Evolutionary conservation across 495 filamentous ascomycete genomes (phyloP).

Genomic region (Xylaria cubensis): DNA sequence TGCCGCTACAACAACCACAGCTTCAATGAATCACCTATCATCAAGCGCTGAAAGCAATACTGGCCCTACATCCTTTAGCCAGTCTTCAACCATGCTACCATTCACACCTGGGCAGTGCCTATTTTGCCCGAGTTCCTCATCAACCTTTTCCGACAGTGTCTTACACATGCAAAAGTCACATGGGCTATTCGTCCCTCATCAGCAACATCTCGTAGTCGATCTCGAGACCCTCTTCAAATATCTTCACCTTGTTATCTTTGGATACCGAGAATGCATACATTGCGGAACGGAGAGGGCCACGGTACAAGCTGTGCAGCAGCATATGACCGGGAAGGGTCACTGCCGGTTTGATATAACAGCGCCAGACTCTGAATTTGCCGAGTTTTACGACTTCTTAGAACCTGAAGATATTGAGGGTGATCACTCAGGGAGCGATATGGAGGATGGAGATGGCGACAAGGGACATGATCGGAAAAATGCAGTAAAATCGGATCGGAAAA

Average conservation of each 20-base stretch:
- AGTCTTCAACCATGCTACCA: not conserved
- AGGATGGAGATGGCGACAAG: slow-evolving; percentile 11
- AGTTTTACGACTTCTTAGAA: slow-evolving; percentile 39
- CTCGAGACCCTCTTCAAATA: slow-evolving; percentile 44
- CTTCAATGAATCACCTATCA: no score
- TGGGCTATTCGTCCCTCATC: slow-evolving; percentile 42
- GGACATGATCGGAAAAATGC: slow-evolving; percentile 13
- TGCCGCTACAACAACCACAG: no score
- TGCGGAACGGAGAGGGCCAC: slow-evolving; percentile 40
- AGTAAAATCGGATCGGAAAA: slow-evolving; percentile 21
- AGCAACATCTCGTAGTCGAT: slow-evolving; percentile 37
- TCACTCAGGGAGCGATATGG: no score
- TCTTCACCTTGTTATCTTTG: slow-evolving; percentile 46
- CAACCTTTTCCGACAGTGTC: slow-evolving; percentile 36
- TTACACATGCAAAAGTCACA: slow-evolving; percentile 47
- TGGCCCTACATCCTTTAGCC: no score
- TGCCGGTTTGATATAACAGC: slow-evolving; percentile 43
- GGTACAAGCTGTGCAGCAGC: slow-evolving; percentile 46
- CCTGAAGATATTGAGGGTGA: slow-evolving; percentile 21
- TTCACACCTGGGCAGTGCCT: slow-evolving; percentile 28
- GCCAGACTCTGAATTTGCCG: slow-evolving; percentile 39
- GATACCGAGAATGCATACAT: slow-evolving; percentile 47
- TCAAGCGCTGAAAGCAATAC: no score
- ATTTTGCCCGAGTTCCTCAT: slow-evolving; percentile 23
- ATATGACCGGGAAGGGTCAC: slow-evolving; percentile 45